These are phyloP conservation scores for Marchantia paleacea DNA, from an alignment of 225 moss, liverwort and hornwort species.

Conservation along the genomic window DNA sequence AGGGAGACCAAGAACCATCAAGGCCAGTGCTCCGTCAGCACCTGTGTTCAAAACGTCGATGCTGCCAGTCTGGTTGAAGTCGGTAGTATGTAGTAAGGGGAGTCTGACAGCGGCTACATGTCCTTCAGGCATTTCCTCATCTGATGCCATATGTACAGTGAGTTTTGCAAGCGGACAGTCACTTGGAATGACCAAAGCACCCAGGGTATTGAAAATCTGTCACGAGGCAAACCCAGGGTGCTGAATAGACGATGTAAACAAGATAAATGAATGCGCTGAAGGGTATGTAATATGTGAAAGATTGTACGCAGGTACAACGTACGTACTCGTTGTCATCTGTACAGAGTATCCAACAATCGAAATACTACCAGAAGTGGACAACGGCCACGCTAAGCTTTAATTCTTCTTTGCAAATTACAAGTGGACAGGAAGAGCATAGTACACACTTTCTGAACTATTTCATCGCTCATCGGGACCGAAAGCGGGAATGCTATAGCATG, in stretches of 20 bases:
- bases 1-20: constrained; percentile 65
- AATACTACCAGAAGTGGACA: background rate
- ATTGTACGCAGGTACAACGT: background rate
- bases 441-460: constrained; percentile 59
- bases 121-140: constrained; percentile 46
- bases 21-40: constrained; percentile 49
- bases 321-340: background rate
- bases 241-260: background rate
- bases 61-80: constrained; percentile 47
- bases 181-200: constrained; percentile 58
- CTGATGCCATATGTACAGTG: constrained; percentile 31
- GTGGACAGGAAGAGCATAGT: constrained; percentile 14
- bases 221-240: background rate
- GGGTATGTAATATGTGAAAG: too few relatives aligned
- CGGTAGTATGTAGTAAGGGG: constrained; percentile 62
- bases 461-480: constrained; percentile 47
- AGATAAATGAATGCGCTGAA: too few relatives aligned
- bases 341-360: background rate
- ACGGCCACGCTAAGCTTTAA: background rate
- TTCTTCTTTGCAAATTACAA: background rate
- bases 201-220: constrained; percentile 49
- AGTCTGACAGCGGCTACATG: constrained; percentile 75
- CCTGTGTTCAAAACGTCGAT: constrained; percentile 25
- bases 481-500: constrained; percentile 21
- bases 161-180: constrained; percentile 51